These are phyloP conservation scores for Alternaria sp. DNA, from an alignment of 2,329 filamentous ascomycete species.

Conservation along the genomic window DNA sequence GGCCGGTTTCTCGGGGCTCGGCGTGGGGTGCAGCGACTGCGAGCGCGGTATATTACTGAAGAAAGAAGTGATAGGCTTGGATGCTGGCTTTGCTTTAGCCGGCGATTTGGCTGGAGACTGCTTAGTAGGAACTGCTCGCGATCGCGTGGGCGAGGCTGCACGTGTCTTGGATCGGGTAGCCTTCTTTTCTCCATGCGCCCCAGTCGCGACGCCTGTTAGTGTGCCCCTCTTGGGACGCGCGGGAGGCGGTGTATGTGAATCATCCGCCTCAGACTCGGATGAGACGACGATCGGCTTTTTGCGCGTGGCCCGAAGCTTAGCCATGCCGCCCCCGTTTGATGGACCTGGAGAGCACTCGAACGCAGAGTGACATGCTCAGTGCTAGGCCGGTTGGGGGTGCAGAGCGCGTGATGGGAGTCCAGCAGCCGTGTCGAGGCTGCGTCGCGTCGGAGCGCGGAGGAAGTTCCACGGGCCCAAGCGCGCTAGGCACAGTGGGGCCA, in stretches of 20 bases:
- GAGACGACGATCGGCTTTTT: constrained; percentile 47
- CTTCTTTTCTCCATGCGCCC: too few species aligned
- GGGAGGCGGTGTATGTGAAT: constrained; percentile 36
- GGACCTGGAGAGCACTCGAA: constrained; percentile 17
- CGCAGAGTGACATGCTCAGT: constrained; percentile 40
- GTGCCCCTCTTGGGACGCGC: constrained; percentile 39
- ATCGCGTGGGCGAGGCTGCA: constrained; percentile 29
- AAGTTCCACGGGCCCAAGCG: constrained; percentile 1
- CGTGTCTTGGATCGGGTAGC: constrained; percentile 26
- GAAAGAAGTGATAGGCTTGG: constrained; percentile 57
- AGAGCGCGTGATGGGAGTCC: constrained; percentile 4
- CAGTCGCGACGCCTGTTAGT: constrained; percentile 32
- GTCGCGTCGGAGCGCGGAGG: constrained; percentile 4
- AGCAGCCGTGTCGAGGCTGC: neutral
- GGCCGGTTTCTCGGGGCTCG: constrained; percentile 48
- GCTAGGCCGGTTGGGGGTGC: constrained; percentile 22
- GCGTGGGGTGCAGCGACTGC: constrained; percentile 47
- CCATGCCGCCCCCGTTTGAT: constrained; percentile 45
- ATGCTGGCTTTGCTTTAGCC: constrained; percentile 46
- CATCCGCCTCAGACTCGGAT: constrained; percentile 41
- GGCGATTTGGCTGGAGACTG: constrained; percentile 39
- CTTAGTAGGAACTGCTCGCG: constrained; percentile 22
- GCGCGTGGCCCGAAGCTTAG: constrained; percentile 45
- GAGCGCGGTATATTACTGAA: constrained; percentile 54
- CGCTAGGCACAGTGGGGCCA: constrained; percentile 3